These are phyloP conservation scores for Diddensiella caesifluorescens DNA, from an alignment of 805 yeast species.

Conservation along the genomic window DNA sequence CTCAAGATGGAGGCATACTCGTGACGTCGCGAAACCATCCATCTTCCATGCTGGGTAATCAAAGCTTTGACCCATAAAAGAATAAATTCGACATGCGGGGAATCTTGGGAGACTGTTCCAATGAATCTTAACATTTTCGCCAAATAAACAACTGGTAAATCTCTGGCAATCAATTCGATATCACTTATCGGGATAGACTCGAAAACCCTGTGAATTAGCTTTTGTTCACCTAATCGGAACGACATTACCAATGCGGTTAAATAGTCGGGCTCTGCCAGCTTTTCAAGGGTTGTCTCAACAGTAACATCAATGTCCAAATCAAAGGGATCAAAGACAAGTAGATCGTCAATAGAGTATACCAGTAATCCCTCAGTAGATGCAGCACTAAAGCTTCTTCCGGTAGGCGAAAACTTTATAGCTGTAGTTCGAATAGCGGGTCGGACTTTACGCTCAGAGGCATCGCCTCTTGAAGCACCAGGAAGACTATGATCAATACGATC, in stretches of 20 bases:
- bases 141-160: constrained; percentile 72
- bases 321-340: constrained; percentile 82
- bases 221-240: constrained; percentile 79
- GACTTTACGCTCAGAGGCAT: constrained; percentile 65
- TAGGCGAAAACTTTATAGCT: constrained; percentile 77
- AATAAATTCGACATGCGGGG: constrained; percentile 81
- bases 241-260: constrained; percentile 85
- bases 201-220: constrained; percentile 65
- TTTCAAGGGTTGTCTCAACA: constrained; percentile 63
- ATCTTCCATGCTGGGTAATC: constrained; percentile 69
- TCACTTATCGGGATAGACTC: constrained; percentile 70
- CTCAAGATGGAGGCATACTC: constrained; percentile 61
- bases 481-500: constrained; percentile 68
- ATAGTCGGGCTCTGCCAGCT: constrained; percentile 55
- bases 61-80: constrained; percentile 73
- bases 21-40: constrained; percentile 56
- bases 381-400: constrained; percentile 85
- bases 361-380: constrained; percentile 92
- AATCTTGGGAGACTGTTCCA: constrained; percentile 59
- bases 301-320: constrained; percentile 92
- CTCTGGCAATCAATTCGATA: constrained; percentile 59
- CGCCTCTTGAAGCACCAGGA: constrained; percentile 87
- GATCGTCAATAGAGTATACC: constrained; percentile 72
- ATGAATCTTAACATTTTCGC: constrained; percentile 62
- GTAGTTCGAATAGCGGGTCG: constrained; percentile 83